A percentile compares a stretch with the other conserved stretches of the same genome.
phyloP scores from a whole-genome alignment of 495 filamentous ascomycete species.

The Evansstolkia leycettana region DNA sequence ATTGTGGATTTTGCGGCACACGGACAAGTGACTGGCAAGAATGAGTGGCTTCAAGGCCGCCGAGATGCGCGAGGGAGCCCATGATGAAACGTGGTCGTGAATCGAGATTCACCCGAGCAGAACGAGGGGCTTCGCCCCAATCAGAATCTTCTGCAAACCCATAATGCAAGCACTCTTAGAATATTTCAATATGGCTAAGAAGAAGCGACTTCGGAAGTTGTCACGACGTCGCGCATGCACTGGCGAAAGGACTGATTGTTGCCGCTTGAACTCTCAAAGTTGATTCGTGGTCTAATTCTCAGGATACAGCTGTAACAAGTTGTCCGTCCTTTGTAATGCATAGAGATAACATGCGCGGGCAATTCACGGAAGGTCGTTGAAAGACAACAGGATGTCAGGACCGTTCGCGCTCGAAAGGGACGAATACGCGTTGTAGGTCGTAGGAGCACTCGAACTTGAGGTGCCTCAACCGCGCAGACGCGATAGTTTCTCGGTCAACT shows the following conservation, averaged over 20 bases:
- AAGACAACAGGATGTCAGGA: not conserved
- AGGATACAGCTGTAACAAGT: not conserved
- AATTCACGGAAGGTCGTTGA: no score
- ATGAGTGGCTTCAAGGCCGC: slow-evolving; percentile 25
- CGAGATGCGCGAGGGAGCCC: slow-evolving; percentile 18
- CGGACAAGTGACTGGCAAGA: not conserved
- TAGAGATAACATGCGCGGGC: not conserved
- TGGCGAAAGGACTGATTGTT: not conserved
- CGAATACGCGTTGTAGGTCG: not conserved
- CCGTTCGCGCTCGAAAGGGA: not conserved
- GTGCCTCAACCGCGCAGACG: no score
- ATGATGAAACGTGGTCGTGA: slow-evolving; percentile 20
- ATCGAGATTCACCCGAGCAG: slow-evolving; percentile 19
- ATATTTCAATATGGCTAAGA: not conserved
- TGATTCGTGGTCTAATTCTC: not conserved
- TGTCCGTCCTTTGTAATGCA: not conserved
- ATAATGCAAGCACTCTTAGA: slow-evolving; percentile 9
- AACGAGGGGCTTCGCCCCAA: slow-evolving; percentile 15
- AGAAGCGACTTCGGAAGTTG: not conserved
- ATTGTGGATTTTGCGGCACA: no score
- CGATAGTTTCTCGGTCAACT: no score
- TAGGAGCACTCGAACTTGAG: not conserved
- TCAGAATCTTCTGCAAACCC: slow-evolving; percentile 11
- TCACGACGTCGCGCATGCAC: not conserved
- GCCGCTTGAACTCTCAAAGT: no score